Percentiles rank a stretch among this genome's conserved stretches.
These are phyloP conservation scores for Westerdykella sp. DNA, from an alignment of 2,329 filamentous ascomycete genomes.

Conservation along the genomic window DNA sequence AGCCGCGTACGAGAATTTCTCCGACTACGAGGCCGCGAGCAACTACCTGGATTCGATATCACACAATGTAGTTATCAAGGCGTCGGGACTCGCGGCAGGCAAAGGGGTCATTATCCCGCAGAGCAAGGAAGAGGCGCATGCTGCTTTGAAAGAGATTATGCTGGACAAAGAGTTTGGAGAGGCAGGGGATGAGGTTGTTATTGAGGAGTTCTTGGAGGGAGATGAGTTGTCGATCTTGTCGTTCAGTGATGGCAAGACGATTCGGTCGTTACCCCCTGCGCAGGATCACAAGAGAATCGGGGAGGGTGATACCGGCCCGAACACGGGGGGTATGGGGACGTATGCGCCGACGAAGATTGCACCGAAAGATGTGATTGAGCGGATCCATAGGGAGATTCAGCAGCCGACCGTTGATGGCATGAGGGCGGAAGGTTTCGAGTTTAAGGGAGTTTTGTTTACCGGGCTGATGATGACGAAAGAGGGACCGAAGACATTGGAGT, in stretches of 20 bases:
- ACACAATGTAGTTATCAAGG: constrained; percentile 70
- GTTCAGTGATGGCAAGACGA: constrained; percentile 83
- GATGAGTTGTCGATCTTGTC: constrained; percentile 89
- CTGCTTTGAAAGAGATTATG: constrained; percentile 86
- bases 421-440: constrained; percentile 58
- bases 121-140: constrained; percentile 73
- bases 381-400: constrained; percentile 76
- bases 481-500: constrained; percentile 80
- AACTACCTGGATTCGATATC: constrained; percentile 55
- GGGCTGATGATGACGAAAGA: constrained; percentile 86
- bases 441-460: constrained; percentile 70
- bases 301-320: constrained; percentile 83
- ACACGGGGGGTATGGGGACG: constrained; percentile 97
- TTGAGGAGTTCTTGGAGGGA: constrained; percentile 87
- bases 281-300: constrained; percentile 96
- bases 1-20: constrained; percentile 84
- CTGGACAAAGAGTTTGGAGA: constrained; percentile 75
- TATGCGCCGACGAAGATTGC: constrained; percentile 67
- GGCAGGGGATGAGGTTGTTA: constrained; percentile 85
- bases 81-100: constrained; percentile 81
- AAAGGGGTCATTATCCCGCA: constrained; percentile 91
- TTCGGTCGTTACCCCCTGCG: constrained; percentile 77
- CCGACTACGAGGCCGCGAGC: constrained; percentile 63
- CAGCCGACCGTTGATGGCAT: constrained; percentile 86
- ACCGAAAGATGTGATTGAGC: constrained; percentile 59